Conservation (phyloP, 2,329 filamentous ascomycete genomes). For the Diplodia corticola region DNA sequence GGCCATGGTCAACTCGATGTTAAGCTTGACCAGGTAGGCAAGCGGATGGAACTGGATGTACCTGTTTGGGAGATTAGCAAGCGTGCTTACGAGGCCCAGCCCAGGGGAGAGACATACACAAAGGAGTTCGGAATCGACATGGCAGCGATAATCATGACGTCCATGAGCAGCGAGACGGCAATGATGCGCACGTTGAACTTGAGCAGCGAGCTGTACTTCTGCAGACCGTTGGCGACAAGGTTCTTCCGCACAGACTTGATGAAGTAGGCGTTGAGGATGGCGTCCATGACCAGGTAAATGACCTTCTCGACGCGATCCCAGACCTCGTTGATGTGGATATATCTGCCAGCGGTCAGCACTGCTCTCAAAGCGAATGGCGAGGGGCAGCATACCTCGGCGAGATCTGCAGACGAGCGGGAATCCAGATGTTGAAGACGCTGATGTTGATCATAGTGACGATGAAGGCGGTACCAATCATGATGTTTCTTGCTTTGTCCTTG, state of each 20-base stretch:
- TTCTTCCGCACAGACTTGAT: slow-evolving; percentile 48
- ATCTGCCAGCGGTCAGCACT: slow-evolving; percentile 25
- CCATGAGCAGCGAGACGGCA: slow-evolving; percentile 52
- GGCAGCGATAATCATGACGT: slow-evolving; percentile 49
- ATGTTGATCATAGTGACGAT: slow-evolving; percentile 43
- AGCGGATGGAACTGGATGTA: slow-evolving; percentile 55
- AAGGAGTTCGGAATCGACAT: slow-evolving; percentile 51
- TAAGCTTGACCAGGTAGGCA: slow-evolving; percentile 52
- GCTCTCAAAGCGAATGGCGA: not conserved
- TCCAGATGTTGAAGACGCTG: slow-evolving; percentile 43
- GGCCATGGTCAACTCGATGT: slow-evolving; percentile 56
- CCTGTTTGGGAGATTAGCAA: slow-evolving; percentile 26
- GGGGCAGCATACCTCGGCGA: slow-evolving; percentile 28
- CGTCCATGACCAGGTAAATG: slow-evolving; percentile 41
- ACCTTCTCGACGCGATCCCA: slow-evolving; percentile 44
- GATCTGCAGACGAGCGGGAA: slow-evolving; percentile 41
- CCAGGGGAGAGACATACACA: slow-evolving; percentile 37
- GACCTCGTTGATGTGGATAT: slow-evolving; percentile 38
- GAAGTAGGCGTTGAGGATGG: slow-evolving; percentile 42
- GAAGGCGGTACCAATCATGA: slow-evolving; percentile 40
- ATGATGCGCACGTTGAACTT: slow-evolving; percentile 55
- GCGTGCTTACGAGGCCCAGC: not conserved
- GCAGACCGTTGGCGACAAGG: slow-evolving; percentile 51
- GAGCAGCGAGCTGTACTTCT: slow-evolving; percentile 54
- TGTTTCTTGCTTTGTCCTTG: slow-evolving; percentile 32